phyloP scores from a whole-genome alignment of 345 rosid genomes.

The thale cress (Arabidopsis thaliana) region DNA sequence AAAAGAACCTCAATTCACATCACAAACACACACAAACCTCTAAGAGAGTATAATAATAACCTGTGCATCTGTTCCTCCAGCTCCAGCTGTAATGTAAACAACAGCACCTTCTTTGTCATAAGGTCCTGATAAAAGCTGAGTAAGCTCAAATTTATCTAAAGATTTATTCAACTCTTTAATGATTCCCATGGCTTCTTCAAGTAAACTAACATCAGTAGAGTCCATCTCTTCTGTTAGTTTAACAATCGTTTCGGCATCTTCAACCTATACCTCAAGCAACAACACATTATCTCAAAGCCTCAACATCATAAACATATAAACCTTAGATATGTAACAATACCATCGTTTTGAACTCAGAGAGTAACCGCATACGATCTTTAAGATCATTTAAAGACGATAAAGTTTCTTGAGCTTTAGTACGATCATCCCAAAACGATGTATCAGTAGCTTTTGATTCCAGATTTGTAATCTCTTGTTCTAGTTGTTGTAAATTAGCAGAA shows the following conservation, averaged over 20 bases:
- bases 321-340: background rate
- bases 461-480: slow-evolving; percentile 61
- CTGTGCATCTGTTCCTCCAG: slow-evolving; percentile 99
- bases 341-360: slow-evolving; percentile 49
- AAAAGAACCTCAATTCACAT: slow-evolving; percentile 29
- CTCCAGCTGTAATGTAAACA: slow-evolving; percentile 87
- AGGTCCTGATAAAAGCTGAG: slow-evolving; percentile 93
- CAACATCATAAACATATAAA: background rate
- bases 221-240: slow-evolving; percentile 94
- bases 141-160: slow-evolving; percentile 76
- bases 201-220: slow-evolving; percentile 74
- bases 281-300: background rate
- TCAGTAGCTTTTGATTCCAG: slow-evolving; percentile 76
- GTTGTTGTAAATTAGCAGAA: slow-evolving; percentile 58
- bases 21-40: slow-evolving; percentile 7
- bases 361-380: slow-evolving; percentile 66
- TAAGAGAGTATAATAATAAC: slow-evolving; percentile 45
- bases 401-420: slow-evolving; percentile 74
- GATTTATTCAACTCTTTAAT: slow-evolving; percentile 73
- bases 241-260: slow-evolving; percentile 90
- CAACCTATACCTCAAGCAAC: slow-evolving; percentile 55
- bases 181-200: slow-evolving; percentile 76
- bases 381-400: slow-evolving; percentile 75
- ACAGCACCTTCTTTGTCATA: slow-evolving; percentile 95
- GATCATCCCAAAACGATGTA: slow-evolving; percentile 87